These are phyloP conservation scores for Pythium inflatum DNA, from an alignment of 352 stramenopile species.

Conservation along the genomic window DNA sequence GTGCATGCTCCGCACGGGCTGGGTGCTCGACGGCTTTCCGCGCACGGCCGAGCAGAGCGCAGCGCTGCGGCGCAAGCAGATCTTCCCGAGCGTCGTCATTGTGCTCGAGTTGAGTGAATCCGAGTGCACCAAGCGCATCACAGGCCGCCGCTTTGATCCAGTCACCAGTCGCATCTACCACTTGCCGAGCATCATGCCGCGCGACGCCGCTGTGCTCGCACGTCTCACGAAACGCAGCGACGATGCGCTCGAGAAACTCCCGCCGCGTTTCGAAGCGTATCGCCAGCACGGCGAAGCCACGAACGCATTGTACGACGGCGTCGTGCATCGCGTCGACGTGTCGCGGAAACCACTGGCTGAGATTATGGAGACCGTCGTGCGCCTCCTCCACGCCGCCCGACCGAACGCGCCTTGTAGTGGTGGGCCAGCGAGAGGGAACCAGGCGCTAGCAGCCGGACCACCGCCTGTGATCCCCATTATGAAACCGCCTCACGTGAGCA, in stretches of 20 bases:
- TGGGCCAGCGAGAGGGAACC: neutral
- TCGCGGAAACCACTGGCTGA: conserved; percentile 33
- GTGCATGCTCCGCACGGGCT: conserved; percentile 47
- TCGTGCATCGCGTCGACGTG: conserved; percentile 55
- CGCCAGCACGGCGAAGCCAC: conserved; percentile 57
- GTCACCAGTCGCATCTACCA: conserved; percentile 72
- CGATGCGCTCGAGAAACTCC: conserved; percentile 58
- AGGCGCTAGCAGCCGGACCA: neutral
- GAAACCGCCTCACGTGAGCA: neutral
- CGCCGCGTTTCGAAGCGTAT: conserved; percentile 71
- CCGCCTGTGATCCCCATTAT: neutral
- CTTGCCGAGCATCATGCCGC: conserved; percentile 42
- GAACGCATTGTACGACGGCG: conserved; percentile 47
- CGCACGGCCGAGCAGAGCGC: conserved; percentile 64
- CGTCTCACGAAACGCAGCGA: conserved; percentile 65
- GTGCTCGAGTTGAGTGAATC: conserved; percentile 55
- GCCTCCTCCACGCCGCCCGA: conserved; percentile 37
- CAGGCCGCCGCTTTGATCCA: conserved; percentile 60
- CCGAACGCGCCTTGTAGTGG: neutral
- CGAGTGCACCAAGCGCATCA: conserved; percentile 57
- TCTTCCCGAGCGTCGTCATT: conserved; percentile 58
- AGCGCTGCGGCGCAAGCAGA: conserved; percentile 48
- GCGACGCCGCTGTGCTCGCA: conserved; percentile 45
- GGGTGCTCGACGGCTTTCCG: conserved; percentile 78
- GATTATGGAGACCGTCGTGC: conserved; percentile 49